Evolutionary conservation across 228 moss, liverwort and hornwort genomes (phyloP).

Genomic region (Sphagnum magellanicum): DNA sequence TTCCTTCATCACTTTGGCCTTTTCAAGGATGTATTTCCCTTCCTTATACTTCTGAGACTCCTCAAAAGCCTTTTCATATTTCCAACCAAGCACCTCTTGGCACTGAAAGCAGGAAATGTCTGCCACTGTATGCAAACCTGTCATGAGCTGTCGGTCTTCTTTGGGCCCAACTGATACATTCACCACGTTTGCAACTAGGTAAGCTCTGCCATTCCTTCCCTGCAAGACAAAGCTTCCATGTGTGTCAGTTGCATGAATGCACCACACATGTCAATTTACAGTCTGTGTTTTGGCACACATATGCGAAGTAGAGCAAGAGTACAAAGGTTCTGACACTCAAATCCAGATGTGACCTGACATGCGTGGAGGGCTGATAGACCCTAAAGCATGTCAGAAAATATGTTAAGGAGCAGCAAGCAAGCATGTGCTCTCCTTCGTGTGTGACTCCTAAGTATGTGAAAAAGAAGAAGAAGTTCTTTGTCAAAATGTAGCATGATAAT

Average conservation of each 20-base stretch:
- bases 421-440: no score
- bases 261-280: no score
- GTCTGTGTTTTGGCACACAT: no score
- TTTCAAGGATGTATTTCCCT: slow-evolving; percentile 94
- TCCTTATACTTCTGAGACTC: slow-evolving; percentile 97
- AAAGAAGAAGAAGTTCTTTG: no score
- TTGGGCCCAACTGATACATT: slow-evolving; percentile 77
- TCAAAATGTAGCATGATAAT: no score
- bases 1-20: slow-evolving; percentile 95
- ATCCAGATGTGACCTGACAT: no score
- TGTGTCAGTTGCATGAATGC: background rate
- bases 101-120: slow-evolving; percentile 91
- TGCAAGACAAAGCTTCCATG: slow-evolving; percentile 20
- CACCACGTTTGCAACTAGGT: slow-evolving; percentile 87
- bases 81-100: slow-evolving; percentile 94
- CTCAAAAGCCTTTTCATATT: slow-evolving; percentile 93
- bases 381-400: no score
- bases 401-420: no score
- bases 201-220: slow-evolving; percentile 96
- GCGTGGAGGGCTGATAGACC: no score
- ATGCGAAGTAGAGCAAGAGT: no score
- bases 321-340: no score
- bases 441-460: no score
- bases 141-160: slow-evolving; percentile 82
- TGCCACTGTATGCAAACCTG: slow-evolving; percentile 90